Evolutionary conservation across 1,139 yeast genomes (phyloP).

Genomic region (Diutina neorugosa): DNA sequence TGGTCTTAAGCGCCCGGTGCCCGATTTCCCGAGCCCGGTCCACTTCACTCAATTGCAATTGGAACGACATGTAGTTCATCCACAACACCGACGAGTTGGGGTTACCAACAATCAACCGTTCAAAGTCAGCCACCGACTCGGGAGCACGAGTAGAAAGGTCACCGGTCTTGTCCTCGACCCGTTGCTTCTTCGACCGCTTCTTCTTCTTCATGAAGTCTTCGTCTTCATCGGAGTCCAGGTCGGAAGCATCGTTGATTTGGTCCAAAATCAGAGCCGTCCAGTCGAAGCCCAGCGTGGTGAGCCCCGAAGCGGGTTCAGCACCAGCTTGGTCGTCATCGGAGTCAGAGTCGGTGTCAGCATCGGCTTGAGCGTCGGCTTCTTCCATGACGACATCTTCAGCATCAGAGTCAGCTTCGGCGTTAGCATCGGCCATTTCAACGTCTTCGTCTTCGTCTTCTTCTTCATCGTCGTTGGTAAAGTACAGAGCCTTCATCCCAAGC

Average conservation of each 20-base stretch:
- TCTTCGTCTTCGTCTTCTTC: constrained; percentile 13
- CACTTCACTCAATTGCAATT: constrained; percentile 82
- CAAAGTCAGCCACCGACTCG: constrained; percentile 84
- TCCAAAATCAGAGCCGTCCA: constrained; percentile 89
- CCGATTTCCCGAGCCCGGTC: constrained; percentile 93
- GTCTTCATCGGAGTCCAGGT: constrained; percentile 47
- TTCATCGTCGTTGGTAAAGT: constrained; percentile 38
- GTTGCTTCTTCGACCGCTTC: constrained; percentile 31
- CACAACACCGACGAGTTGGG: constrained; percentile 90
- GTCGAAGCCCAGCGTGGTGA: constrained; percentile 76
- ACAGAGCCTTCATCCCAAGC: constrained; percentile 90
- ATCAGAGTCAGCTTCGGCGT: constrained; percentile 11
- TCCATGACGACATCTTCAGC: constrained; percentile 10
- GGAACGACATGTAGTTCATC: constrained; percentile 99
- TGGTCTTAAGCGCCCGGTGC: constrained; percentile 83
- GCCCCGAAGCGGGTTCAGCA: constrained; percentile 27
- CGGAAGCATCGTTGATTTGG: constrained; percentile 49
- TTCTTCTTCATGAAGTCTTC: constrained; percentile 34
- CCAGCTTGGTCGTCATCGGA: constrained; percentile 8
- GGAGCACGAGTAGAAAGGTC: constrained; percentile 80
- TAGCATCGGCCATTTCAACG: constrained; percentile 2
- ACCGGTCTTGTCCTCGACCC: constrained; percentile 71
- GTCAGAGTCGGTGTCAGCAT: constrained; percentile 10
- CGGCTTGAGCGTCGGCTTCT: constrained; percentile 9
- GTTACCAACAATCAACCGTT: constrained; percentile 77